These are phyloP conservation scores for Aaosphaeria arxii DNA, from an alignment of 2,329 filamentous ascomycete genomes.

Conservation along the genomic window DNA sequence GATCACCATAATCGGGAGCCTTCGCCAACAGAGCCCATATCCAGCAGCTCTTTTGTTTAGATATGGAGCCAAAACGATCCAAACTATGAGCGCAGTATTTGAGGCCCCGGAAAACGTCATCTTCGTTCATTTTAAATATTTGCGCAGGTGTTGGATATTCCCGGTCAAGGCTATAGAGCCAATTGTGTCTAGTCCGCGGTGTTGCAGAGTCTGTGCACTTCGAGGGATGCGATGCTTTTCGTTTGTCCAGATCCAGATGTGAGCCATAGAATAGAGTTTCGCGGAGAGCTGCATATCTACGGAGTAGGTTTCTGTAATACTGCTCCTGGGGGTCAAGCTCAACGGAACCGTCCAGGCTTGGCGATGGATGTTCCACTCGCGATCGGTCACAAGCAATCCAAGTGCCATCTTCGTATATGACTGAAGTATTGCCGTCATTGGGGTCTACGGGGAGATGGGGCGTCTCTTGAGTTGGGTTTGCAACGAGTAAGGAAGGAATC, in stretches of 20 bases:
- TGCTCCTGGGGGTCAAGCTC: slow-evolving; percentile 52
- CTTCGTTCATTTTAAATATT: slow-evolving; percentile 57
- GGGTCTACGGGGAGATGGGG: slow-evolving; percentile 23
- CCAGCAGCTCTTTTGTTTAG: slow-evolving; percentile 73
- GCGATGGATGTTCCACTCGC: background rate
- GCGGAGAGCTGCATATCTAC: slow-evolving; percentile 66
- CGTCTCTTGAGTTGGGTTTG: slow-evolving; percentile 28
- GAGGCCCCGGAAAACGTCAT: slow-evolving; percentile 64
- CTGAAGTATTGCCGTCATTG: slow-evolving; percentile 54
- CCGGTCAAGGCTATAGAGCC: slow-evolving; percentile 25
- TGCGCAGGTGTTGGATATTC: slow-evolving; percentile 47
- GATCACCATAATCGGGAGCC: slow-evolving; percentile 69
- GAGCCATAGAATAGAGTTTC: slow-evolving; percentile 48
- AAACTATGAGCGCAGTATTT: slow-evolving; percentile 61
- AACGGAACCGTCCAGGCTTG: slow-evolving; percentile 3
- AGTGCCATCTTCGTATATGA: slow-evolving; percentile 74
- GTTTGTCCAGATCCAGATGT: slow-evolving; percentile 2
- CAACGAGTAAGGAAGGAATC: slow-evolving; percentile 70
- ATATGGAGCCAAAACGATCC: slow-evolving; percentile 57
- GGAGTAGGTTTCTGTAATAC: slow-evolving; percentile 66
- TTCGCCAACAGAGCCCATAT: slow-evolving; percentile 78
- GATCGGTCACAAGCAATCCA: slow-evolving; percentile 61
- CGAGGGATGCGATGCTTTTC: slow-evolving; percentile 3
- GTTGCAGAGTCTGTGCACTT: slow-evolving; percentile 7
- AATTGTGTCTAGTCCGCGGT: slow-evolving; percentile 36